These are phyloP conservation scores for Naematelia aurantialba DNA, from an alignment of 768 basidiomycete species.

Conservation along the genomic window DNA sequence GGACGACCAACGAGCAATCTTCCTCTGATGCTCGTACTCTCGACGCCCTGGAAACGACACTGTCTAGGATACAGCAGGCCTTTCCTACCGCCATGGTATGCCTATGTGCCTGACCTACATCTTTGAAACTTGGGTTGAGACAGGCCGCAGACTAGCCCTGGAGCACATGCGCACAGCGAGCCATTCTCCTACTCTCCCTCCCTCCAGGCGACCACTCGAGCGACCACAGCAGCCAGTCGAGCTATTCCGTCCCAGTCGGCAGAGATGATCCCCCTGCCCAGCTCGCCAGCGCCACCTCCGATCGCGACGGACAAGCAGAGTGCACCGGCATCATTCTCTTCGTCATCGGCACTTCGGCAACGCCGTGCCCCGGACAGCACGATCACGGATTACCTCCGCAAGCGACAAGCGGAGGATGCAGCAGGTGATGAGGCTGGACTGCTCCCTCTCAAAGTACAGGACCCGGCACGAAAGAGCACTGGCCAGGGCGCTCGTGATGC, in stretches of 20 bases:
- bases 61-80: neutral
- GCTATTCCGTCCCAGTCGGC: neutral
- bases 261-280: neutral
- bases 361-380: neutral
- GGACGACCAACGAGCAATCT: conserved; percentile 17
- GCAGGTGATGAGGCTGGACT: conserved; percentile 28
- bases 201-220: too few relatives aligned
- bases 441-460: conserved; percentile 20
- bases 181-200: too few relatives aligned
- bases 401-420: conserved; percentile 23
- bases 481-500: conserved; percentile 16
- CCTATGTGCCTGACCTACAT: too few relatives aligned
- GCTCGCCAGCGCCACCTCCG: neutral
- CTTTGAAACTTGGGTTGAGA: too few relatives aligned
- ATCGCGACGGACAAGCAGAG: neutral
- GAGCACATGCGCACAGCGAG: too few relatives aligned
- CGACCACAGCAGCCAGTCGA: too few relatives aligned
- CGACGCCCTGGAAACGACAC: neutral
- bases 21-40: conserved; percentile 1
- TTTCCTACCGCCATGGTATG: neutral
- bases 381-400: conserved; percentile 25
- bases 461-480: neutral
- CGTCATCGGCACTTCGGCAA: neutral
- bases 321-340: neutral
- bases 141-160: too few relatives aligned